phyloP scores from a whole-genome alignment of 352 stramenopile genomes.

The Globisporangium parvum region DNA sequence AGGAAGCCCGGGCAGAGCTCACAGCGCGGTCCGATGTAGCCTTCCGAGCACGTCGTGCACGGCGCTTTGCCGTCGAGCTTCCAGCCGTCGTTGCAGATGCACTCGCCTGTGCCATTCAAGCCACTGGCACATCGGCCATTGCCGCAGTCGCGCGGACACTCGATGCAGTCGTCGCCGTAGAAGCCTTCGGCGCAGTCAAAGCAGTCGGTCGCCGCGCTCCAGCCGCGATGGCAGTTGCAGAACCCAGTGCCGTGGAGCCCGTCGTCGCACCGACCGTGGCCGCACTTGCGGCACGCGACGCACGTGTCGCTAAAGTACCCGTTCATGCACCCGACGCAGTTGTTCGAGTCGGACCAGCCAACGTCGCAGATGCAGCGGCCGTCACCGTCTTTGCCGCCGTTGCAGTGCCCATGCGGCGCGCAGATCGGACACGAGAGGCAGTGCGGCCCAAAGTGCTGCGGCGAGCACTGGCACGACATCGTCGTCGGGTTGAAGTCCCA shows the following conservation, averaged over 20 bases:
- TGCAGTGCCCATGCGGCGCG: slow-evolving; percentile 77
- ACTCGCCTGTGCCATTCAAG: slow-evolving; percentile 70
- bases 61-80: slow-evolving; percentile 49
- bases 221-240: slow-evolving; percentile 80
- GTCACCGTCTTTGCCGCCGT: slow-evolving; percentile 74
- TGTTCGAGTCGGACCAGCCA: slow-evolving; percentile 85
- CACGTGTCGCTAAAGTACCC: slow-evolving; percentile 78
- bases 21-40: slow-evolving; percentile 70
- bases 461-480: slow-evolving; percentile 82
- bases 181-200: slow-evolving; percentile 82
- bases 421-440: slow-evolving; percentile 83
- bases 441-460: slow-evolving; percentile 72
- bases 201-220: slow-evolving; percentile 68
- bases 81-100: slow-evolving; percentile 72
- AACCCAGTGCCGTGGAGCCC: slow-evolving; percentile 63
- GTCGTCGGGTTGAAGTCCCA: slow-evolving; percentile 87
- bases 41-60: slow-evolving; percentile 68
- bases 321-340: slow-evolving; percentile 83
- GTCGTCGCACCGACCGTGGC: slow-evolving; percentile 76
- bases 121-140: slow-evolving; percentile 75
- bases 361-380: slow-evolving; percentile 80
- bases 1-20: slow-evolving; percentile 66
- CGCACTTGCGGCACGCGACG: slow-evolving; percentile 66
- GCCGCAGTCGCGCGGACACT: slow-evolving; percentile 65
- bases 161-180: slow-evolving; percentile 64